A percentile compares a stretch with the other conserved stretches of the same genome.
Conservation (phyloP, 2,329 filamentous ascomycete species). For the Colletotrichum somersetense region DNA sequence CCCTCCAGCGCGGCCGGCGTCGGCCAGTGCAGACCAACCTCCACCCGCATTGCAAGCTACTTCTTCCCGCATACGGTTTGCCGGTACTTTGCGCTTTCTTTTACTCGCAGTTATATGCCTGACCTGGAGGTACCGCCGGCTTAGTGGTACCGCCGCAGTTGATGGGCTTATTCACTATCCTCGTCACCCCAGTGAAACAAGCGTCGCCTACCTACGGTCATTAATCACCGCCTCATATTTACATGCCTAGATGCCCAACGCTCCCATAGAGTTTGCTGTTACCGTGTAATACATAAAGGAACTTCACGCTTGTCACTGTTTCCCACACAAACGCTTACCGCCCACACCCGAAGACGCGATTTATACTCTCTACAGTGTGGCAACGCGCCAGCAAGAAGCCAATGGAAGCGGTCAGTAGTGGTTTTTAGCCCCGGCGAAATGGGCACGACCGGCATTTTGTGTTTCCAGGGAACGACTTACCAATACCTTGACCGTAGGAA, state of each 20-base stretch:
- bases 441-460: constrained; percentile 1
- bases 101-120: constrained; percentile 22
- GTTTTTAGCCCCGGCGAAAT: neutral
- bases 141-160: constrained; percentile 5
- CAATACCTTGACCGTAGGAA: constrained; percentile 30
- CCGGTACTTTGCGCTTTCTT: constrained; percentile 28
- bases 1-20: constrained; percentile 26
- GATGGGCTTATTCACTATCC: constrained; percentile 18
- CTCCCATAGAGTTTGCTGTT: constrained; percentile 14
- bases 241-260: constrained; percentile 22
- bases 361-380: neutral
- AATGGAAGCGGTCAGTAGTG: constrained; percentile 42
- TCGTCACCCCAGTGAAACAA: constrained; percentile 20
- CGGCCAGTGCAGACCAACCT: constrained; percentile 23
- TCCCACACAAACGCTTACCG: neutral
- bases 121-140: constrained; percentile 6
- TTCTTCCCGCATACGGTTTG: constrained; percentile 26
- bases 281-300: constrained; percentile 2
- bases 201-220: constrained; percentile 29
- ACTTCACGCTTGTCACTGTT: constrained; percentile 1
- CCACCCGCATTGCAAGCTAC: constrained; percentile 22
- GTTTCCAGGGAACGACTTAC: constrained; percentile 24
- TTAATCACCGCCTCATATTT: constrained; percentile 22
- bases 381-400: constrained; percentile 8
- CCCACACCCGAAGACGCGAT: neutral